Evolutionary conservation across 2,329 filamentous ascomycete genomes (phyloP).

Genomic region (Ophiostoma sp.): DNA sequence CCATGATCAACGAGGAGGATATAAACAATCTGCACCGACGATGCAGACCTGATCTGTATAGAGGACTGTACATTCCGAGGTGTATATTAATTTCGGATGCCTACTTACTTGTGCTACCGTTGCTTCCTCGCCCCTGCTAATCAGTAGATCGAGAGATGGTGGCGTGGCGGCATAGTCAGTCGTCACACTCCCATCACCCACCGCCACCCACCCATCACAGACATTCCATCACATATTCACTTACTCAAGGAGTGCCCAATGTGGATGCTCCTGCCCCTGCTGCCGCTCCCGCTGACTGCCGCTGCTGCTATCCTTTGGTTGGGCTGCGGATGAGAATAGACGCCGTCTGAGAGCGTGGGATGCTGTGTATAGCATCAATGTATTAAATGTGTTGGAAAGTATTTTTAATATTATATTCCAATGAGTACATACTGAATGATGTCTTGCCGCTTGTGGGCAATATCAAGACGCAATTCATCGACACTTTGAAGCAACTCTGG

Average conservation of each 20-base stretch:
- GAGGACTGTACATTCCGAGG: no score
- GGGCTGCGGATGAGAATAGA: constrained; percentile 6
- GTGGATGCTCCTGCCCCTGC: constrained; percentile 6
- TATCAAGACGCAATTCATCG: neutral
- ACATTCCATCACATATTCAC: neutral
- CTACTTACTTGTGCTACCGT: neutral
- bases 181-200: neutral
- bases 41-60: no score
- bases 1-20: neutral
- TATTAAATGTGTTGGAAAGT: no score
- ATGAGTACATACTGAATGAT: no score
- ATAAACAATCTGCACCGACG: neutral
- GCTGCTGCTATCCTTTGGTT: neutral
- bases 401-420: no score
- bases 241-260: neutral
- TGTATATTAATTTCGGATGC: no score
- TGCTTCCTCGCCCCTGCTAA: neutral
- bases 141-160: neutral
- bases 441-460: neutral
- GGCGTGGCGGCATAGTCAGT: neutral
- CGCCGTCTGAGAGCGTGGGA: neutral
- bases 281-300: constrained; percentile 1
- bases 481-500: no score
- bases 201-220: no score
- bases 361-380: neutral